phyloP scores from a whole-genome alignment of 768 basidiomycete genomes.

The Mycena capillaripes region DNA sequence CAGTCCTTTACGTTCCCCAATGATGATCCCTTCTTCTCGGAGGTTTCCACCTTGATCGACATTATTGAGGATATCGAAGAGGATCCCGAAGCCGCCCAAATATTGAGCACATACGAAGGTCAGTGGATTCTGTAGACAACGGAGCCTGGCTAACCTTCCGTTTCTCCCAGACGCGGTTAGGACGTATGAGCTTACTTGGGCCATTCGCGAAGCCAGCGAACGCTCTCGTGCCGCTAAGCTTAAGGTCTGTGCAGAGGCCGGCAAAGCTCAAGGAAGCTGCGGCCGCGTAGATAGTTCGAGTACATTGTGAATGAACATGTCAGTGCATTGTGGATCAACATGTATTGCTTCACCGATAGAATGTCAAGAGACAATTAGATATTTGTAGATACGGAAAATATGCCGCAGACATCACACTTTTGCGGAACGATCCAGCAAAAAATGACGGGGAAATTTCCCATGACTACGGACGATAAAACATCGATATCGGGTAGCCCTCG shows the following conservation, averaged over 20 bases:
- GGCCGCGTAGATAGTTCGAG: slow-evolving; percentile 27
- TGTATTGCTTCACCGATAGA: no score
- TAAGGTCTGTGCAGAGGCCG: slow-evolving; percentile 50
- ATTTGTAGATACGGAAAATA: no score
- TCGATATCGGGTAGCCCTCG: no score
- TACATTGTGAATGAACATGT: no score
- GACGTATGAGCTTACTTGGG: slow-evolving; percentile 95
- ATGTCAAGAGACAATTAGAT: no score
- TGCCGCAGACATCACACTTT: no score
- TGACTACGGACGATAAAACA: no score
- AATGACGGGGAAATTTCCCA: no score
- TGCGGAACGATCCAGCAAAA: no score
- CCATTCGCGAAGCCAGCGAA: slow-evolving; percentile 87
- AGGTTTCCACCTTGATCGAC: slow-evolving; percentile 91
- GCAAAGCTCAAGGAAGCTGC: slow-evolving; percentile 33
- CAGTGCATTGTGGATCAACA: no score
- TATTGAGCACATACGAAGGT: slow-evolving; percentile 91
- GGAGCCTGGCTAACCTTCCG: slow-evolving; percentile 2
- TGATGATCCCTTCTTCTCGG: slow-evolving; percentile 96
- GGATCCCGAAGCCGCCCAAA: slow-evolving; percentile 83
- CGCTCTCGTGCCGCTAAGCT: slow-evolving; percentile 66
- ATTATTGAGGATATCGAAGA: slow-evolving; percentile 92
- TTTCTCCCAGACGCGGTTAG: slow-evolving; percentile 78
- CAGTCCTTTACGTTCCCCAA: slow-evolving; percentile 79
- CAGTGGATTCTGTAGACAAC: slow-evolving; percentile 34